Base-by-base conservation (phyloP, 2,329 filamentous ascomycete species). In the Colletotrichum nymphaeae region DNA sequence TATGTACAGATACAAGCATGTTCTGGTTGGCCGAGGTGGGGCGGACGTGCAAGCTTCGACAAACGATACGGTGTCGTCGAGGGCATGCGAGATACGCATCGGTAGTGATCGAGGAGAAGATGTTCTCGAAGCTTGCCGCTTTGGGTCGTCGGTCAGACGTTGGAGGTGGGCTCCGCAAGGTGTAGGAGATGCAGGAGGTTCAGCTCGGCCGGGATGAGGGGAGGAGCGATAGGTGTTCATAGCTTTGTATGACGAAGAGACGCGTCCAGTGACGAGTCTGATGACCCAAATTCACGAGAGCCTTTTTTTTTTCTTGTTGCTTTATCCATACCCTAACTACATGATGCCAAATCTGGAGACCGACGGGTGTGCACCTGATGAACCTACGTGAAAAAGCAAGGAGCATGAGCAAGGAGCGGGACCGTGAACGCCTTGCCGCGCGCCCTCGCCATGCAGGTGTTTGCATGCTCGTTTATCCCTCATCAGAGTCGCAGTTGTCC, bases 41-140 rank as follows among this genome's bases (percentile, higher is more conserved):
- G n/a, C 11, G 12, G 52, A 5, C 53, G 30, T 62, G 60, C 42
- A 30, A 32, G 60, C 12, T 46, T 35, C 35, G 37, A 69, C 16
- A 26, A 73, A 57, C 32, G 55, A 26, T 32, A 30, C 67, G 42
- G 66, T 37, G 58, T 59, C 56, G 19, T 22, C 32, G 67, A 58
- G 32, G 37, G 5, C 28, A 22, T 30, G 52, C 32, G 26, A 14
- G 62, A 53, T 56, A 56, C 49, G 12, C 49, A 24, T 49, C 32
- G 42, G 26, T 56, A 52, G 28, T n/a, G 26, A 53, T 24, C 32
- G 62, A 60, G 60, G 49, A 35, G n/a, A 14, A 62, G 56, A 62
- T 71, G 46, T 62, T 66, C 71, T 73, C 55, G 70, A 73, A 69
- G 53, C 22, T n/a, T 63, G 3, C 71, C 56, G 22, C 22, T n/a